Evolutionary conservation across 1,284 basidiomycete genomes (phyloP).

Genomic region (Leccinum solheimii): DNA sequence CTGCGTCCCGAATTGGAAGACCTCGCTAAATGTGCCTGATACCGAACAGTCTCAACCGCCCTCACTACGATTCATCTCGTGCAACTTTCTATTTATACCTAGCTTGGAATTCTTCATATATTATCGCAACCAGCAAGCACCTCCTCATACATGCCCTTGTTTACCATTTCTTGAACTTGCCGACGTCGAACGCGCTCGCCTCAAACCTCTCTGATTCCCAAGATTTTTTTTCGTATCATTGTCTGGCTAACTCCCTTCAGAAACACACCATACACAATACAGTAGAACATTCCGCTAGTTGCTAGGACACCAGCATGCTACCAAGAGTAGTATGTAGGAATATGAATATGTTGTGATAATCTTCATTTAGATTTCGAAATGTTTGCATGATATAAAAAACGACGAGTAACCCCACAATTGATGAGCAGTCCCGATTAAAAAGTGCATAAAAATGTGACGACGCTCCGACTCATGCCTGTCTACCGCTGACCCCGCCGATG

Average conservation of each 20-base stretch:
- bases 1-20: background rate
- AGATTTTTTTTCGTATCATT: background rate
- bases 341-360: no score
- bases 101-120: background rate
- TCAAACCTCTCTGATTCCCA: background rate
- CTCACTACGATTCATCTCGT: background rate
- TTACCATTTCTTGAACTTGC: background rate
- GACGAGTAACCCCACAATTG: no score
- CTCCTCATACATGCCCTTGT: background rate
- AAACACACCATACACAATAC: background rate
- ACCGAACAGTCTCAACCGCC: background rate
- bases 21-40: background rate
- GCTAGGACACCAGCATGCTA: no score
- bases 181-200: background rate
- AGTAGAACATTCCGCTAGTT: background rate
- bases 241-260: background rate
- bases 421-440: background rate
- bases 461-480: background rate
- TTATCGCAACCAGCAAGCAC: background rate
- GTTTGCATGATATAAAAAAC: background rate
- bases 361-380: background rate
- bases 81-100: background rate
- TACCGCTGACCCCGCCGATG: slow-evolving; percentile 2
- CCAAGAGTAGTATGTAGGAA: background rate
- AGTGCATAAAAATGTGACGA: background rate